Conservation (phyloP, 2,329 filamentous ascomycete genomes). For the Fusarium sp. region DNA sequence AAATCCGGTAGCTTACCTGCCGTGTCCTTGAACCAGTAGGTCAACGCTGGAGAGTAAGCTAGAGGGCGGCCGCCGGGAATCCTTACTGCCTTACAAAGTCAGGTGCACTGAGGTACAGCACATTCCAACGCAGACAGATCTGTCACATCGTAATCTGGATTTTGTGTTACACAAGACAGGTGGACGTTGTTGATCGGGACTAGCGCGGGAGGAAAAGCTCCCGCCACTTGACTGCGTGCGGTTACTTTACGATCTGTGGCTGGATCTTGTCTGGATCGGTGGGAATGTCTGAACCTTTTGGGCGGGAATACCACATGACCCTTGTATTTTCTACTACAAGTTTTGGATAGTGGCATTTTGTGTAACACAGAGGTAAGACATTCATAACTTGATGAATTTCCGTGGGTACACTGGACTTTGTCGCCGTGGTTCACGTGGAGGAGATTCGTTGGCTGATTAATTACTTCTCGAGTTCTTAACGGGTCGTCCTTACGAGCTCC, state of each 20-base stretch:
- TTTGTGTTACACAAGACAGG: conserved; percentile 5
- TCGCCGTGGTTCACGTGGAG: too few relatives aligned
- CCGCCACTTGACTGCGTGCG: conserved; percentile 5
- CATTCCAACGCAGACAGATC: background rate
- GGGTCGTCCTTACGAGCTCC: too few relatives aligned
- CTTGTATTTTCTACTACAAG: background rate
- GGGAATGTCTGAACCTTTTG: background rate
- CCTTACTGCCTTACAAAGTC: too few relatives aligned
- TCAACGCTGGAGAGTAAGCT: background rate
- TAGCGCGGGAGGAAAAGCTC: background rate
- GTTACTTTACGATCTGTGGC: background rate
- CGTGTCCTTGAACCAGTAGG: background rate
- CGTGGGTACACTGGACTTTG: too few relatives aligned
- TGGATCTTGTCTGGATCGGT: background rate
- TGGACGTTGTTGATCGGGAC: background rate
- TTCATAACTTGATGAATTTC: too few relatives aligned
- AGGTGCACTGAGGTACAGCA: too few relatives aligned
- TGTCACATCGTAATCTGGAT: background rate
- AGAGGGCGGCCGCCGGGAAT: conserved; percentile 10
- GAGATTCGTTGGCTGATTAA: too few relatives aligned
- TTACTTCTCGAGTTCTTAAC: too few relatives aligned
- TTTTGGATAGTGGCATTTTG: background rate
- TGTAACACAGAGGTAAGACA: background rate
- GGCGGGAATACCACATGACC: background rate
- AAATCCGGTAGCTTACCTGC: background rate